A percentile compares a stretch with the other conserved stretches of the same genome.
Conservation (phyloP, 208 protist genomes). For the Trypanosoma scelopori region DNA sequence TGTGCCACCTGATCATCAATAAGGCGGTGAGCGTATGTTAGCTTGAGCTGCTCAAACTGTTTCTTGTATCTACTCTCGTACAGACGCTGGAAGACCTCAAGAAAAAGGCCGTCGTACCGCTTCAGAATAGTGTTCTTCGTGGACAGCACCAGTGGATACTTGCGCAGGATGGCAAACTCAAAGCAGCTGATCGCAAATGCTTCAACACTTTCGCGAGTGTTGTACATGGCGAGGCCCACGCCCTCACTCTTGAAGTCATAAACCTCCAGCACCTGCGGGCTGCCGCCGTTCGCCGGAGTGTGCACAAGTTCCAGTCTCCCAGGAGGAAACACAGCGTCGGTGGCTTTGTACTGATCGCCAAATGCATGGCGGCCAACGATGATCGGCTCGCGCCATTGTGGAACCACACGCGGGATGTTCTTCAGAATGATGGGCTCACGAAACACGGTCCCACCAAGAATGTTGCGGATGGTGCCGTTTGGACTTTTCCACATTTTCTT, state of each 20-base stretch:
- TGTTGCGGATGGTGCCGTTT: slow-evolving; percentile 99
- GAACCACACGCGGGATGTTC: slow-evolving; percentile 92
- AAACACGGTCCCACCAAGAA: slow-evolving; percentile 98
- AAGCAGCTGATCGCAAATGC: slow-evolving; percentile 96
- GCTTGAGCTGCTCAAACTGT: slow-evolving; percentile 81
- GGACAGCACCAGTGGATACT: slow-evolving; percentile 92
- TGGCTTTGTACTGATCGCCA: slow-evolving; percentile 97
- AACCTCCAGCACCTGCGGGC: slow-evolving; percentile 67
- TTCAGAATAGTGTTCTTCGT: slow-evolving; percentile 99
- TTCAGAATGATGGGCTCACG: slow-evolving; percentile 97
- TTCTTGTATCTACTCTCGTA: slow-evolving; percentile 91
- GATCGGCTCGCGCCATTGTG: slow-evolving; percentile 95
- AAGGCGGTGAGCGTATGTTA: slow-evolving; percentile 96
- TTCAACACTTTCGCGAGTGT: slow-evolving; percentile 95
- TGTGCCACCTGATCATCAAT: slow-evolving; percentile 99
- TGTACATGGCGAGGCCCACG: slow-evolving; percentile 97
- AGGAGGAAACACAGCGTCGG: slow-evolving; percentile 84
- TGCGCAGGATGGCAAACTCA: slow-evolving; percentile 90
- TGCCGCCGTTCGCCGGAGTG: slow-evolving; percentile 84
- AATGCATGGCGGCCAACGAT: slow-evolving; percentile 96
- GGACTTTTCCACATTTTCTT: slow-evolving; percentile 99
- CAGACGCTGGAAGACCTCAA: slow-evolving; percentile 94
- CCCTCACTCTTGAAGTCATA: slow-evolving; percentile 87
- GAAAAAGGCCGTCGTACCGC: slow-evolving; percentile 97
- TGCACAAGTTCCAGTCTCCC: slow-evolving; percentile 94